These are phyloP conservation scores for Chlorencoelia australis DNA, from an alignment of 2,329 filamentous ascomycete genomes.

Conservation along the genomic window DNA sequence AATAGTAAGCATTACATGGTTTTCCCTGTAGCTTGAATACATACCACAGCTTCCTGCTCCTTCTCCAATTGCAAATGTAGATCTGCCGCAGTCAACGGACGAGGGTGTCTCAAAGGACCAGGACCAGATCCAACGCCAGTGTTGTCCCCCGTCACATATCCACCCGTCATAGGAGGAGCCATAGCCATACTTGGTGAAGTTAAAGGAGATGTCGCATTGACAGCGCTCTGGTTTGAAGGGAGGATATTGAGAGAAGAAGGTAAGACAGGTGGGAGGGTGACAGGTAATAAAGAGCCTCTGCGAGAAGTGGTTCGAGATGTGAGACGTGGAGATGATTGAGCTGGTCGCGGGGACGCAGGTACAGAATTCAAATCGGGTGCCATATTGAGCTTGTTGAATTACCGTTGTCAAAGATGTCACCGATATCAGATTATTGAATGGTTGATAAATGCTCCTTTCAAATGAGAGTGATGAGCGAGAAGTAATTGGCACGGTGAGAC, in stretches of 20 bases:
- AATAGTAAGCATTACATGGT: background rate
- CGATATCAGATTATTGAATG: too few relatives aligned
- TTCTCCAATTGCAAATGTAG: conserved; percentile 85
- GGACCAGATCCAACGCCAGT: conserved; percentile 44
- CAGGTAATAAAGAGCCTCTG: conserved; percentile 21
- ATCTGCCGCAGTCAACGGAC: conserved; percentile 80
- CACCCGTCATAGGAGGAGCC: conserved; percentile 3
- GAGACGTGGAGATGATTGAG: conserved; percentile 20
- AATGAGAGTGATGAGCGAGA: too few relatives aligned
- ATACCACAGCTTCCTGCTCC: conserved; percentile 86
- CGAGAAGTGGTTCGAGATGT: conserved; percentile 19
- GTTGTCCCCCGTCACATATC: conserved; percentile 24
- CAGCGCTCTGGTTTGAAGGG: conserved; percentile 24
- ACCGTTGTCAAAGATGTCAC: too few relatives aligned
- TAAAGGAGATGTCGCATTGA: conserved; percentile 20
- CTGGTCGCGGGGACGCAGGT: conserved; percentile 23
- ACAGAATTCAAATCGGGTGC: conserved; percentile 29
- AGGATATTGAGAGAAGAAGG: conserved; percentile 59
- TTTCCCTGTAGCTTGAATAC: conserved; percentile 23
- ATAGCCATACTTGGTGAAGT: conserved; percentile 14
- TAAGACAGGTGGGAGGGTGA: conserved; percentile 52
- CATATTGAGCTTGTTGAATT: too few relatives aligned
- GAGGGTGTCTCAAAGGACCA: conserved; percentile 74
- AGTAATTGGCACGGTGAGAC: too few relatives aligned
- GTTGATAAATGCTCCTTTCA: too few relatives aligned